Base-by-base conservation (phyloP, 2,329 filamentous ascomycete species). In the Talaromyces sp. region DNA sequence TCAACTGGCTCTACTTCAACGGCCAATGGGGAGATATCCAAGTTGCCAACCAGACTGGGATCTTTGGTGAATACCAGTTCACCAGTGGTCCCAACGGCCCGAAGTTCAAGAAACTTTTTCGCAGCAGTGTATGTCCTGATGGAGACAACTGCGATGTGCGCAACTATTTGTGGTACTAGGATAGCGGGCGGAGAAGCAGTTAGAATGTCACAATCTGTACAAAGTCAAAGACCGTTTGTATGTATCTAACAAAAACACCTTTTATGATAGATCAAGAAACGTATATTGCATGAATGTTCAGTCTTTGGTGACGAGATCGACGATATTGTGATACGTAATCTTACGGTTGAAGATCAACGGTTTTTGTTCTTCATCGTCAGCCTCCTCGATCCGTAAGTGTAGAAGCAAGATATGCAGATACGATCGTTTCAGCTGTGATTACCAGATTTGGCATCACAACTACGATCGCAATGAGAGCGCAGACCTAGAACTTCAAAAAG, bases 21-120 rank as follows among this genome's bases (percentile, higher is more conserved):
- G 87, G 87, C 0, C 73, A 75, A 35, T 90, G 86, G 87, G 87
- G 87, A 1, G 86, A 89, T 67, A 72, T 84, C 64, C 79, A 84
- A 67, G 84, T 87, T 61, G 80, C 82, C 0, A 75, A 78, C 2
- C 73, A 77, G n/a, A 82, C 56, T 21, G 61, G 61, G 3, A 74
- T 80, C 3, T 82, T 83, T 56, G 80, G 84, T 23, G 80, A 86
- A 72, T 70, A 79, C n/a, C 85, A 84, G 69, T 88, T 82, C 68
- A 75, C 74, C 0, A 76, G 74, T 62, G 87, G 87, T 1, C 87
- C 87, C 0, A 86, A 84, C 21, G 87, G 87, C 1, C 86, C 86
- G 1, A 76, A 75, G 63, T 82, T 84, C 66, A 88, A 89, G 75
- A 75, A 82, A 57, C 69, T 89, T 66, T 80, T 83, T 62, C 73